A percentile compares a stretch with the other conserved stretches of the same genome.
These are phyloP conservation scores for Plenodomus lindquistii DNA, from an alignment of 2,329 filamentous ascomycete species.

Conservation along the genomic window DNA sequence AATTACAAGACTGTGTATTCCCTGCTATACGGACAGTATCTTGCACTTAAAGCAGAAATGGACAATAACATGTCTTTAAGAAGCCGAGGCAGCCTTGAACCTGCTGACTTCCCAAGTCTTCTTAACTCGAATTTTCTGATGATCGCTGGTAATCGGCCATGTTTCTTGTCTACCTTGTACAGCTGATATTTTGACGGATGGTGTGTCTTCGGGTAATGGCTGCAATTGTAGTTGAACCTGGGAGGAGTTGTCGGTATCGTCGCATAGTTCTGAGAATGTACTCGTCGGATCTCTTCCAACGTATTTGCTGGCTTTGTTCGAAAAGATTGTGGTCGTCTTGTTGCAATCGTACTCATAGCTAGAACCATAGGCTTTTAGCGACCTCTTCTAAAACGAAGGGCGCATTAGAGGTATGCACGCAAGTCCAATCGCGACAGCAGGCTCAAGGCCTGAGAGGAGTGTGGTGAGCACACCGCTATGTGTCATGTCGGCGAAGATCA, in stretches of 20 bases:
- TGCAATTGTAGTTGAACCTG: constrained; percentile 2
- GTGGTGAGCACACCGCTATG: constrained; percentile 22
- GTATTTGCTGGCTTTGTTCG: constrained; percentile 3
- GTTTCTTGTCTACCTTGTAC: too few species aligned
- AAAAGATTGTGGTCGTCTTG: constrained; percentile 2
- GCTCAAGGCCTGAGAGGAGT: constrained; percentile 23
- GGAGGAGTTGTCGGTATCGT: constrained; percentile 4
- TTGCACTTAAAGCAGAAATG: too few species aligned
- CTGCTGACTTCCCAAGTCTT: too few species aligned
- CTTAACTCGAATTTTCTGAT: too few species aligned
- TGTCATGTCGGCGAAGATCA: constrained; percentile 24
- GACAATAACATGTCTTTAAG: too few species aligned
- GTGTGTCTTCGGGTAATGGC: too few species aligned
- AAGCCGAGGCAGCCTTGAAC: too few species aligned
- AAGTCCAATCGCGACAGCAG: constrained; percentile 23
- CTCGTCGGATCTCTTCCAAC: not conserved
- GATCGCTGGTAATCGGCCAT: too few species aligned
- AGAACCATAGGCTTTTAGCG: not conserved
- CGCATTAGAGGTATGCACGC: constrained; percentile 25
- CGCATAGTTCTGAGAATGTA: constrained; percentile 2
- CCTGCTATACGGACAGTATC: too few species aligned
- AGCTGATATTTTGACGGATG: too few species aligned
- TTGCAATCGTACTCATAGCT: constrained; percentile 2
- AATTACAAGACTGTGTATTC: too few species aligned
- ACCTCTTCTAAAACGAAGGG: constrained; percentile 6